phyloP scores from a whole-genome alignment of 202 grass and related monocot species.

The Dendrocalamus latiflorus region DNA sequence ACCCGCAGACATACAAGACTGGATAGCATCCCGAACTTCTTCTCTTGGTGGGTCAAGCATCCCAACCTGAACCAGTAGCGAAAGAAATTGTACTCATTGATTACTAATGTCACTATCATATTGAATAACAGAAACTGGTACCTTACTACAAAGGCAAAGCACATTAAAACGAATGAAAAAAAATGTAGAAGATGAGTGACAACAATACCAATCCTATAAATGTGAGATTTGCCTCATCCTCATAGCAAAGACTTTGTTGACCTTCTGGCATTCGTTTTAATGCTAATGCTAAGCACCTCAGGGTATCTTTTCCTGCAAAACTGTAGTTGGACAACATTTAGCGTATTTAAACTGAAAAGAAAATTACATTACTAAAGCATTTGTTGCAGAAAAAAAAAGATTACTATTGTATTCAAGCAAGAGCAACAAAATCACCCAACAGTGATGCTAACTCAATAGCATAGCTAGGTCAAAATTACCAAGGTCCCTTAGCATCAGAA shows the following conservation, averaged over 20 bases:
- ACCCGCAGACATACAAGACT: constrained; percentile 91
- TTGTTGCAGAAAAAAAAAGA: background rate
- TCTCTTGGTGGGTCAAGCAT: constrained; percentile 99
- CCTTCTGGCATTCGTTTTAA: constrained; percentile 87
- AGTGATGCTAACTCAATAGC: background rate
- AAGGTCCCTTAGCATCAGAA: background rate
- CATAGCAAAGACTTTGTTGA: too few species aligned
- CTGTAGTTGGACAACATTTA: constrained; percentile 46
- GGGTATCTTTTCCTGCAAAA: constrained; percentile 93
- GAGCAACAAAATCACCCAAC: background rate
- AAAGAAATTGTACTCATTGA: constrained; percentile 34
- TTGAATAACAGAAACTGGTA: too few species aligned
- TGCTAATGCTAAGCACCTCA: constrained; percentile 92
- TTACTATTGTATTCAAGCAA: background rate
- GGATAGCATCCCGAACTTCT: constrained; percentile 83
- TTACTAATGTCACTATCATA: too few species aligned
- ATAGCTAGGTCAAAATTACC: constrained; percentile 10
- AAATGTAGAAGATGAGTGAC: constrained; percentile 2
- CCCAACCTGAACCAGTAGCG: constrained; percentile 58
- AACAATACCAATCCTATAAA: constrained; percentile 93
- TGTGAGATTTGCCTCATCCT: constrained; percentile 92
- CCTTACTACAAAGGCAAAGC: too few species aligned
- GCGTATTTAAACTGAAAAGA: constrained; percentile 15
- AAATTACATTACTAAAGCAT: background rate
- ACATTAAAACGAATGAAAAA: background rate